A percentile compares a stretch with the other conserved stretches of the same genome.
Conservation (phyloP, 108 stramenopile species). For the Cyclotella cryptica region DNA sequence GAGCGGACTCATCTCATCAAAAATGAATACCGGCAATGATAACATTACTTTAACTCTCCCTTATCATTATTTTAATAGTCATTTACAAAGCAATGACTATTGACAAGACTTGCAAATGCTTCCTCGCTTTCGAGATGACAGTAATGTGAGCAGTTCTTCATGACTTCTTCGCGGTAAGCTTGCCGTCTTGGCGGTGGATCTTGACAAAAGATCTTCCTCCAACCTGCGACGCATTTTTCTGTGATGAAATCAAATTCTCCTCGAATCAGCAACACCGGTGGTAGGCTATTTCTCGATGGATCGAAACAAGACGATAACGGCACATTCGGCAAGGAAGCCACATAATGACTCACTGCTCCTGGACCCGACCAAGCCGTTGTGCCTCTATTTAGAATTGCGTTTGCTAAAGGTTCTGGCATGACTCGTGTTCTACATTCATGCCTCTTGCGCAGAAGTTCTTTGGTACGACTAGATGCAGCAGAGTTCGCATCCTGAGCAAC, state of each 20-base stretch:
- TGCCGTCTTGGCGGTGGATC: slow-evolving; percentile 7
- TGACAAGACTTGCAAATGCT: slow-evolving; percentile 37
- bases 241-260: slow-evolving; percentile 55
- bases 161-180: slow-evolving; percentile 42
- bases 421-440: slow-evolving; percentile 46
- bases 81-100: slow-evolving; percentile 45
- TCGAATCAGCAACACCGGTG: slow-evolving; percentile 51
- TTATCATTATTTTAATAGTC: not conserved
- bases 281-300: slow-evolving; percentile 14
- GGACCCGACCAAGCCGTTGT: slow-evolving; percentile 36
- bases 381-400: slow-evolving; percentile 41
- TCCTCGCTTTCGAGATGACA: slow-evolving; percentile 51
- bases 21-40: not conserved
- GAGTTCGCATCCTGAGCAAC: not conserved
- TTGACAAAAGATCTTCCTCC: slow-evolving; percentile 45
- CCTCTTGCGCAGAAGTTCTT: slow-evolving; percentile 35
- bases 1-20: slow-evolving; percentile 12
- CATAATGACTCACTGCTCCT: slow-evolving; percentile 40
- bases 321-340: slow-evolving; percentile 25
- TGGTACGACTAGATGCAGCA: slow-evolving; percentile 9
- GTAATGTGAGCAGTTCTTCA: slow-evolving; percentile 53
- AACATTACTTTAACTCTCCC: not conserved
- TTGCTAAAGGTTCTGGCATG: slow-evolving; percentile 33
- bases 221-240: slow-evolving; percentile 47
- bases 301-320: slow-evolving; percentile 6